phyloP scores from a whole-genome alignment of 2,329 filamentous ascomycete species.

The Trichoderma atrobrunneum region DNA sequence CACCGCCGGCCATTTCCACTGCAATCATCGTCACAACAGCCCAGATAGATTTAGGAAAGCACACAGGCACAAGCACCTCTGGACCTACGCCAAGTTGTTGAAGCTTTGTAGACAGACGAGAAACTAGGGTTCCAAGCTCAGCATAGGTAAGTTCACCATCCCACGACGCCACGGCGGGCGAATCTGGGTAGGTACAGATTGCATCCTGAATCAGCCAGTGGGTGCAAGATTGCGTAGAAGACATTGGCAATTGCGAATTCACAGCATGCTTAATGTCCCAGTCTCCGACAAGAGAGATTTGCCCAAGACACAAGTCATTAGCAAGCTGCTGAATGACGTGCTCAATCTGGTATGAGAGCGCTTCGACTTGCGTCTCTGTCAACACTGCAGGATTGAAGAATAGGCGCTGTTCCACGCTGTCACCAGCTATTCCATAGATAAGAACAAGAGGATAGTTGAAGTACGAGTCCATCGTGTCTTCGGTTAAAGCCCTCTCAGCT shows the following conservation, averaged over 20 bases:
- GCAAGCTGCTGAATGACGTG: constrained; percentile 3
- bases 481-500: neutral
- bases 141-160: constrained; percentile 9
- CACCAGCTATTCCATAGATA: neutral
- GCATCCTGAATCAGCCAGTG: constrained; percentile 17
- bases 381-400: neutral
- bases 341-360: neutral
- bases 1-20: constrained; percentile 21
- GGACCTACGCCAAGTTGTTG: constrained; percentile 3
- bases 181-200: neutral
- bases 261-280: neutral
- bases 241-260: neutral
- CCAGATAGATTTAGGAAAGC: constrained; percentile 22
- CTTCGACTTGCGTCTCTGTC: neutral
- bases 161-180: constrained; percentile 12
- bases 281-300: neutral
- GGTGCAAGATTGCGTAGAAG: constrained; percentile 28
- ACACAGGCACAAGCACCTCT: constrained; percentile 18
- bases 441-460: constrained; percentile 13
- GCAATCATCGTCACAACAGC: constrained; percentile 22
- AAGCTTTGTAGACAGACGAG: constrained; percentile 1
- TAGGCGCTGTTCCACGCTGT: neutral
- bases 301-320: neutral
- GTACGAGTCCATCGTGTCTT: neutral
- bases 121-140: neutral